These are phyloP conservation scores for Rhizopogon sp. DNA, from an alignment of 768 basidiomycete genomes.

Conservation along the genomic window DNA sequence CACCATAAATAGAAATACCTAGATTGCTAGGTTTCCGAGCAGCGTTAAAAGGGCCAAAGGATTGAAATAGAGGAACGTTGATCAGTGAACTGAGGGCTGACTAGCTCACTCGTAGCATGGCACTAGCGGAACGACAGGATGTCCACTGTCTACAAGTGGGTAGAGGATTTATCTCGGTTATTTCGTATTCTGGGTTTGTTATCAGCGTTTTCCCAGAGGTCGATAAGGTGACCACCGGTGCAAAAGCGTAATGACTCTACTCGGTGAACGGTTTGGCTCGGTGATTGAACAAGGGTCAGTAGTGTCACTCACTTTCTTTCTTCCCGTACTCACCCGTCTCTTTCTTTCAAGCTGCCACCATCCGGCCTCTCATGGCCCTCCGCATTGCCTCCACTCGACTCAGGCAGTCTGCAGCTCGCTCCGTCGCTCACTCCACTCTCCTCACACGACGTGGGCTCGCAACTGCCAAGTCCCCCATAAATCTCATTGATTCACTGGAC, in stretches of 20 bases:
- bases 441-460: conserved; percentile 42
- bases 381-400: conserved; percentile 20
- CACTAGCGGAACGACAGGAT: background rate
- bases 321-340: conserved; percentile 6
- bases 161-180: background rate
- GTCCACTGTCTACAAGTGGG: too few species aligned
- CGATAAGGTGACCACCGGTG: conserved; percentile 8
- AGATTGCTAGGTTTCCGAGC: conserved; percentile 20
- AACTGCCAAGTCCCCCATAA: conserved; percentile 52
- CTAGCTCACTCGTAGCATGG: background rate
- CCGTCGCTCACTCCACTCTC: conserved; percentile 13
- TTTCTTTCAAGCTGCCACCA: conserved; percentile 15
- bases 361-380: conserved; percentile 21
- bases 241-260: conserved; percentile 27
- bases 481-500: conserved; percentile 83
- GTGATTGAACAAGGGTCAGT: conserved; percentile 30
- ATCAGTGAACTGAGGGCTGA: background rate
- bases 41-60: conserved; percentile 3
- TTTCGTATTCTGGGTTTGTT: background rate
- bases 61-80: background rate
- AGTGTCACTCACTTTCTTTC: conserved; percentile 7
- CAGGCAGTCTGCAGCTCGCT: conserved; percentile 13
- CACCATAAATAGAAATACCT: background rate
- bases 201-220: conserved; percentile 8
- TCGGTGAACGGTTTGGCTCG: conserved; percentile 37